Conservation (phyloP, 345 rosid species). For the Syzygium oleosum region DNA sequence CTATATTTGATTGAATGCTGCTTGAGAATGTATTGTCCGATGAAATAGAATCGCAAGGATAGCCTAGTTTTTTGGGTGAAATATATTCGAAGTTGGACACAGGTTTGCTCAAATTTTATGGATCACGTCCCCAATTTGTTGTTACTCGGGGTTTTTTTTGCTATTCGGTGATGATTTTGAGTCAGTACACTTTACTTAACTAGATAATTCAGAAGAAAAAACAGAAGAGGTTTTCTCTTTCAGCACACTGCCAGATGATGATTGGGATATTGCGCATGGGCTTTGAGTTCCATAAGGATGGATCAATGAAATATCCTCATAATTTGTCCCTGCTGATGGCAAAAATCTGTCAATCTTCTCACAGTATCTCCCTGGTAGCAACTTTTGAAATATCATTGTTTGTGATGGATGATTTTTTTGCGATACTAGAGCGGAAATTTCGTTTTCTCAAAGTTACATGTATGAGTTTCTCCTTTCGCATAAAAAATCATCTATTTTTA, state of each 20-base stretch:
- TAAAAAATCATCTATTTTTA: not conserved
- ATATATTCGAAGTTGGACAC: not conserved
- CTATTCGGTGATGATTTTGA: not conserved
- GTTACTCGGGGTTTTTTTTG: not conserved
- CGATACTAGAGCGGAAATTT: not conserved
- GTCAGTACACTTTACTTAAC: not conserved
- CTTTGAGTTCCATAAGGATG: slow-evolving; percentile 1
- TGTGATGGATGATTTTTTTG: not conserved
- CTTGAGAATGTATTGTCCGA: not conserved
- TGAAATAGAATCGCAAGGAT: not conserved
- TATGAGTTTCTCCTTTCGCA: not conserved
- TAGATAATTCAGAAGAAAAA: not conserved
- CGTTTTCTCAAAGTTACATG: not conserved
- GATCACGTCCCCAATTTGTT: not conserved
- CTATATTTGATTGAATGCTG: not conserved
- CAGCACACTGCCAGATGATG: not conserved
- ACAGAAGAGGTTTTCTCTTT: not conserved
- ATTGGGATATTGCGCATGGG: slow-evolving; percentile 1
- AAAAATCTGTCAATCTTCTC: not conserved
- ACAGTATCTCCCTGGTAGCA: not conserved
- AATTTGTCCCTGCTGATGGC: slow-evolving; percentile 1
- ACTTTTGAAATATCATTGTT: not conserved
- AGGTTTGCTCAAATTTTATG: not conserved
- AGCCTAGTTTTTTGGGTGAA: not conserved
- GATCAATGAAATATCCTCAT: not conserved